A percentile compares a stretch with the other conserved stretches of the same genome.
Conservation (phyloP, 202 grass and related monocot species). For the Panicum hallii region DNA sequence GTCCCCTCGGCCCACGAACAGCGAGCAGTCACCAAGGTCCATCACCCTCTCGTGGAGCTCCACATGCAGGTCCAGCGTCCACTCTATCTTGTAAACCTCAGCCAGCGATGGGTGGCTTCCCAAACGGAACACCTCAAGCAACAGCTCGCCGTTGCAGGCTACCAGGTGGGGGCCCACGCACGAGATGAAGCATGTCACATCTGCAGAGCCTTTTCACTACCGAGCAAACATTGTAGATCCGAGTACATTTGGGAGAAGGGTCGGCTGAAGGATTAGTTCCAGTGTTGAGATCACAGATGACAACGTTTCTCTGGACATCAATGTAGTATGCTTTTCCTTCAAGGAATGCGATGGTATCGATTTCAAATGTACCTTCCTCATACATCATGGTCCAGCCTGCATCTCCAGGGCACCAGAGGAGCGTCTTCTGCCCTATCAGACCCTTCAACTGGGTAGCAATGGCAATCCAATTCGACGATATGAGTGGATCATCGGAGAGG, state of each 20-base stretch:
- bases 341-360: neutral
- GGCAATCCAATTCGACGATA: neutral
- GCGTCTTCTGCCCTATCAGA: neutral
- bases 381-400: neutral
- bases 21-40: constrained; percentile 10
- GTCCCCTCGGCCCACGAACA: constrained; percentile 10
- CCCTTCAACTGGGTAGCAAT: neutral
- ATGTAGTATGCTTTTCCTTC: constrained; percentile 2
- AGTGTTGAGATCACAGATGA: neutral
- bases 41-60: neutral
- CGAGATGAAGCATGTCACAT: constrained; percentile 16
- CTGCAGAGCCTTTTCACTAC: neutral
- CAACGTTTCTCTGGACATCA: neutral
- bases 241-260: neutral
- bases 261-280: neutral
- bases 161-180: neutral
- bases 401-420: constrained; percentile 3
- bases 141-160: neutral
- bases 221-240: neutral
- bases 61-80: neutral
- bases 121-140: neutral
- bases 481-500: neutral
- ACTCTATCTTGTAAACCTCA: neutral
- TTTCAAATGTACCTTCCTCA: neutral
- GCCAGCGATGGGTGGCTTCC: neutral